Conservation (phyloP, 2,329 filamentous ascomycete genomes). For the Fusarium compactum region DNA sequence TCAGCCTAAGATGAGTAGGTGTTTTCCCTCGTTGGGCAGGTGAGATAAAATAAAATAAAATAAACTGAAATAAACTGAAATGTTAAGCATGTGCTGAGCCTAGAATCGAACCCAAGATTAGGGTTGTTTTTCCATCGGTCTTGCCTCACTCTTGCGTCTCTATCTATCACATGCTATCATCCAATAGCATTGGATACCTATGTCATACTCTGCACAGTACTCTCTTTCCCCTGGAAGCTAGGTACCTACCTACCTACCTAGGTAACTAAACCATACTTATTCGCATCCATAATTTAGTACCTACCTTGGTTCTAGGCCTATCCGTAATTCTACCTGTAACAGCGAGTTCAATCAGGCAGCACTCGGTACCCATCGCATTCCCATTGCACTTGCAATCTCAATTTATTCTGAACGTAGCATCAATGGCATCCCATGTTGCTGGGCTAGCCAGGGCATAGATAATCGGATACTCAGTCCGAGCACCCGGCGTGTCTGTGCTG, state of each 20-base stretch:
- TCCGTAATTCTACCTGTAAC: neutral
- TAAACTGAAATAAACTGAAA: neutral
- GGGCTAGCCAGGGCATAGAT: conserved; percentile 23
- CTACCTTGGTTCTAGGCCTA: neutral
- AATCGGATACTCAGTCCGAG: conserved; percentile 21
- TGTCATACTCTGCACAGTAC: neutral
- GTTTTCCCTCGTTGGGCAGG: neutral
- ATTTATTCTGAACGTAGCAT: neutral
- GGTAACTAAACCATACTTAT: neutral
- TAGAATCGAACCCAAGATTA: neutral
- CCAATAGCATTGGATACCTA: neutral
- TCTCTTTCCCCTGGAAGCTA: neutral
- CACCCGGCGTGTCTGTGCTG: conserved; percentile 29
- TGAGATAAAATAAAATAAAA: neutral
- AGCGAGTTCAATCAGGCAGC: neutral
- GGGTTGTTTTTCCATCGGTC: neutral
- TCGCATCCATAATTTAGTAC: neutral
- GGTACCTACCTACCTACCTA: no score
- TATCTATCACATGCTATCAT: neutral
- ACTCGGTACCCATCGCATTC: neutral
- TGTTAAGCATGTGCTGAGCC: neutral
- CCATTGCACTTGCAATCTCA: neutral
- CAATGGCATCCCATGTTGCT: neutral
- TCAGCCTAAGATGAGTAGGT: neutral
- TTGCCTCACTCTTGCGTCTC: neutral